Evolutionary conservation across 176 grass and related monocot species (phyloP).

Genomic region (Cenchrus fungigraminus): DNA sequence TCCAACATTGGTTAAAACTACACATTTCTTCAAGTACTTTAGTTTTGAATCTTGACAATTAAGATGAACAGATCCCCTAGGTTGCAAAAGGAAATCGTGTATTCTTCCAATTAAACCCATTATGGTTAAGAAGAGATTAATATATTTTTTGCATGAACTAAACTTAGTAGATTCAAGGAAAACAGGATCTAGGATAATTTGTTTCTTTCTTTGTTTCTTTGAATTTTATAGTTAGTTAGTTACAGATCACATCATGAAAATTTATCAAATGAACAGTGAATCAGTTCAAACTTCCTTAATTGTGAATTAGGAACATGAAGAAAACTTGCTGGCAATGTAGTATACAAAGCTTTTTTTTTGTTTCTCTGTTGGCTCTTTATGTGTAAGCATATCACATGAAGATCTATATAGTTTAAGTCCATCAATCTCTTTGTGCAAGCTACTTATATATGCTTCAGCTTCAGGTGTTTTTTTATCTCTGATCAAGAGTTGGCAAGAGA

Average conservation of each 20-base stretch:
- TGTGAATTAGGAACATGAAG: not conserved
- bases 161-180: not conserved
- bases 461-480: not conserved
- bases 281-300: not conserved
- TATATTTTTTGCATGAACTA: not conserved
- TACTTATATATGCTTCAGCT: not conserved
- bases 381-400: not conserved
- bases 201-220: not conserved
- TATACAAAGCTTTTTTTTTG: not conserved
- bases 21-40: slow-evolving; percentile 12
- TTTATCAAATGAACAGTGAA: not conserved
- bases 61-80: not conserved
- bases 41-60: slow-evolving; percentile 18
- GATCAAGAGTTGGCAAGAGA: not conserved
- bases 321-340: not conserved
- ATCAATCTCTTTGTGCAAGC: not conserved
- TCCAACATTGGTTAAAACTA: not conserved
- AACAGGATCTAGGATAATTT: not conserved
- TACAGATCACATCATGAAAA: not conserved
- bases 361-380: not conserved
- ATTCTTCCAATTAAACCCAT: not conserved
- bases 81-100: not conserved
- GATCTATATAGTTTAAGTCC: not conserved
- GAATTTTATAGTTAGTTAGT: not conserved
- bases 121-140: not conserved